A percentile compares a stretch with the other conserved stretches of the same genome.
Evolutionary conservation across 1,284 basidiomycete genomes (phyloP).

Genomic region (Moniliella sp.): DNA sequence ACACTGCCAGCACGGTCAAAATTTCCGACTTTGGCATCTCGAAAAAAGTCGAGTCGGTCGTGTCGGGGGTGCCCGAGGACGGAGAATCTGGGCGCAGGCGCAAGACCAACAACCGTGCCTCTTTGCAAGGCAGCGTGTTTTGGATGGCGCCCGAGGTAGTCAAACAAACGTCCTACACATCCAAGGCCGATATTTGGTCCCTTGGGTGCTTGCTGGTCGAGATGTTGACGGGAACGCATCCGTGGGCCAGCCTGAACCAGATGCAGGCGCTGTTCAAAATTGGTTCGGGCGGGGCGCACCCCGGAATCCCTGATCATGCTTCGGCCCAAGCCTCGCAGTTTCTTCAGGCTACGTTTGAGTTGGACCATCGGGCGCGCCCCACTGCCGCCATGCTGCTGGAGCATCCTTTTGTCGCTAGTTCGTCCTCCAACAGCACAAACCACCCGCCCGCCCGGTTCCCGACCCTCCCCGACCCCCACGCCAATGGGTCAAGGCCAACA

Average conservation of each 20-base stretch:
- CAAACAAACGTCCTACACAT: slow-evolving; percentile 76
- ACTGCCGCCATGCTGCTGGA: slow-evolving; percentile 17
- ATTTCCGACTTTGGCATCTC: slow-evolving; percentile 88
- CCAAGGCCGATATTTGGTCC: slow-evolving; percentile 94
- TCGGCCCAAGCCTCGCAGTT: slow-evolving; percentile 16
- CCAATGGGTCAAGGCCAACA: no score
- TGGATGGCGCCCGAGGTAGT: slow-evolving; percentile 63
- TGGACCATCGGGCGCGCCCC: slow-evolving; percentile 18
- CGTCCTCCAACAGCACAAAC: no score
- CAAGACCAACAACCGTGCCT: background rate
- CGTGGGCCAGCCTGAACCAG: slow-evolving; percentile 84
- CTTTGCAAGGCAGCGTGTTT: slow-evolving; percentile 81
- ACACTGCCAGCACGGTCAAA: slow-evolving; percentile 76
- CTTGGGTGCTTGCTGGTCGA: slow-evolving; percentile 91
- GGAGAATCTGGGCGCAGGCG: no score
- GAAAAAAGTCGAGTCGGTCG: slow-evolving; percentile 51
- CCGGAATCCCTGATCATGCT: slow-evolving; percentile 23
- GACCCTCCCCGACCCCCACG: no score
- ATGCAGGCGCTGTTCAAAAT: slow-evolving; percentile 47
- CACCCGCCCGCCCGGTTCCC: no score
- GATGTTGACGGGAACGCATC: slow-evolving; percentile 92
- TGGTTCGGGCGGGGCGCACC: slow-evolving; percentile 11
- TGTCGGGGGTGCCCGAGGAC: no score
- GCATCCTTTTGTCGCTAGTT: slow-evolving; percentile 23
- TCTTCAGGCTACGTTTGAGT: slow-evolving; percentile 19